Percentiles rank a stretch among this genome's conserved stretches.
phyloP scores from a whole-genome alignment of 1,284 basidiomycete species.

The Coniferiporia weirii region DNA sequence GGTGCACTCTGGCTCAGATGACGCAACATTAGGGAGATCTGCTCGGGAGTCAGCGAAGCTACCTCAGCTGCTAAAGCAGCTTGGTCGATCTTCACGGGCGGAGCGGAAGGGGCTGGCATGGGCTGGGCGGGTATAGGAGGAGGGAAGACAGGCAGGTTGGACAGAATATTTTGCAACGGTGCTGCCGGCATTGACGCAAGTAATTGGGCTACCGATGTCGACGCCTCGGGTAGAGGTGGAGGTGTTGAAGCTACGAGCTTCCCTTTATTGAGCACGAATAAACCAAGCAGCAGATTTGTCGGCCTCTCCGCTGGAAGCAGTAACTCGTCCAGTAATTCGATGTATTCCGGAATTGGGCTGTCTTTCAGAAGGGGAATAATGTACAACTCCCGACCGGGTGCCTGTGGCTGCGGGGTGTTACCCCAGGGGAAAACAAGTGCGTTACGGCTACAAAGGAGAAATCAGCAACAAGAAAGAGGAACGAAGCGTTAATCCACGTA shows the following conservation, averaged over 20 bases:
- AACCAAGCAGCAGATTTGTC: slow-evolving; percentile 68
- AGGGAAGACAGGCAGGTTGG: not conserved
- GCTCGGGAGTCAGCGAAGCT: slow-evolving; percentile 54
- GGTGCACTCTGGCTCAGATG: slow-evolving; percentile 13
- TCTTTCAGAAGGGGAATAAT: slow-evolving; percentile 72
- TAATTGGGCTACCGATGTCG: slow-evolving; percentile 27
- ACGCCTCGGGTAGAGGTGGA: slow-evolving; percentile 21
- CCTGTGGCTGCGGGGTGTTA: slow-evolving; percentile 59
- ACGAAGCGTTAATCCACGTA: slow-evolving; percentile 36
- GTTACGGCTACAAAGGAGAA: slow-evolving; percentile 50
- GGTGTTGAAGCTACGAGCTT: slow-evolving; percentile 46
- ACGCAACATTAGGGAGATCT: slow-evolving; percentile 52
- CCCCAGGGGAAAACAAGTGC: slow-evolving; percentile 86
- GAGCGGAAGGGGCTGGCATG: not conserved
- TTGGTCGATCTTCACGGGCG: slow-evolving; percentile 22
- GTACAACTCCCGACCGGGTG: slow-evolving; percentile 84
- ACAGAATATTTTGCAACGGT: not conserved
- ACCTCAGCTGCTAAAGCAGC: slow-evolving; percentile 42
- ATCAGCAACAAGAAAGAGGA: slow-evolving; percentile 28
- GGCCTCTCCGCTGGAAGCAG: slow-evolving; percentile 58
- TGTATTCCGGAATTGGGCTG: slow-evolving; percentile 75
- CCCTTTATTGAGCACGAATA: slow-evolving; percentile 78
- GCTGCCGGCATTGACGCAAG: slow-evolving; percentile 3
- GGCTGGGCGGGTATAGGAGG: slow-evolving; percentile 1
- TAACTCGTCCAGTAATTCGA: slow-evolving; percentile 82